Evolutionary conservation across 371 early-diverging fungal genomes (phyloP), one percentile per base, ranked within the genome.

Genomic region (Dichotomocladium elegans): DNA sequence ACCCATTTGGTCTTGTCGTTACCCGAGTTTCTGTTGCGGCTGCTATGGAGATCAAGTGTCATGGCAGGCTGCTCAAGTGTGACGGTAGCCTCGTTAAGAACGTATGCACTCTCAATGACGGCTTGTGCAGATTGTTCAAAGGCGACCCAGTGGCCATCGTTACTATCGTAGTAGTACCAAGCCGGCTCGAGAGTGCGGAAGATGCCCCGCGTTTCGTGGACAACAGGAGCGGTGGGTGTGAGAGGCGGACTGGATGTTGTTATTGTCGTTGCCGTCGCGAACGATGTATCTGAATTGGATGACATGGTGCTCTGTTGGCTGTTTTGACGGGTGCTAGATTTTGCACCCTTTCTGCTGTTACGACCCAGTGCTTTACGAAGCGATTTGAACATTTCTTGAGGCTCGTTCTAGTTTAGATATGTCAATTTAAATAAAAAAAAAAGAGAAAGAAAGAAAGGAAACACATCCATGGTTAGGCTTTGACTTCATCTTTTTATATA

Each of bases 121-220:
- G 51, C 40, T 53, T 69, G 68, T 31, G 53, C 58, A 9, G 49
- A n/a, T 12, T 58, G 58, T 33, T 64, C 70, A 46, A 74, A 69
- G 22, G 41, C 57, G 21, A 58, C 40, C 74, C 74, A 74, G 0
- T 41, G 15, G 17, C 31, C 31, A 53, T 34, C 9, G 52, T n/a
- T 19, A 61, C 46, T 45, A 15, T 57, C 30, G 14, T 59, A 41
- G 26, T 60, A 69, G 17, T 66, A 69, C 74, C 74, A 73, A 2
- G 69, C 63, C 27, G 74, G 70, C 17, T 73, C 74, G 3, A 73
- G 44, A 43, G 70, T 73, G 34, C 74, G 74, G 22, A 73, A 69
- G 44, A 73, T 66, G 43, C 74, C 74, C 19, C 70, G 64, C 10
- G 48, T 49, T 17, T 73, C 65, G 21, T 60, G 54, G 11, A 58